A percentile compares a stretch with the other conserved stretches of the same genome.
phyloP scores from a whole-genome alignment of 345 rosid genomes.

The Psidium friedrichsthalianum region DNA sequence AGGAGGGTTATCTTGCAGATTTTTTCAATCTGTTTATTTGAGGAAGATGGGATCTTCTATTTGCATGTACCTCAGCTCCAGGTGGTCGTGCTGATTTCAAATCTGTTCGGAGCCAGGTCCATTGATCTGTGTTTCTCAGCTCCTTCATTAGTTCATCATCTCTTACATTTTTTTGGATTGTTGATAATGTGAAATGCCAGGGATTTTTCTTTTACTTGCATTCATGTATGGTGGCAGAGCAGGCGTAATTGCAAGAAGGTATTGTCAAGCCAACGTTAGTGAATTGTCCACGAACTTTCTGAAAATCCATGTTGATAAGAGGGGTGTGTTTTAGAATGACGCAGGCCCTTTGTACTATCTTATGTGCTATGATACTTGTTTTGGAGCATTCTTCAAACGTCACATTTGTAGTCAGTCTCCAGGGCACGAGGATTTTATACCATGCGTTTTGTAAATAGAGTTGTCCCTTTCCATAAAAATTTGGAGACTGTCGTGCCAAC shows the following conservation, averaged over 20 bases:
- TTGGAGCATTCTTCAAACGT: background rate
- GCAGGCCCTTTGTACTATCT: background rate
- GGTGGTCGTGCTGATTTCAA: background rate
- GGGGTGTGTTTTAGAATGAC: background rate
- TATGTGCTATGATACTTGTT: background rate
- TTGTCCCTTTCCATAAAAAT: background rate
- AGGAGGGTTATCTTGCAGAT: background rate
- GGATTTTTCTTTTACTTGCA: background rate
- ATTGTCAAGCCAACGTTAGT: background rate
- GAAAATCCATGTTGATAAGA: background rate
- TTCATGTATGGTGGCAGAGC: background rate
- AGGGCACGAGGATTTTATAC: background rate
- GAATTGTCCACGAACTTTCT: background rate
- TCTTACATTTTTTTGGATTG: background rate
- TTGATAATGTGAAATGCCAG: background rate
- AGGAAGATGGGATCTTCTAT: background rate
- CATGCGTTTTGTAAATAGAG: background rate
- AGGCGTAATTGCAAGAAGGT: background rate
- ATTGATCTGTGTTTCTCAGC: background rate
- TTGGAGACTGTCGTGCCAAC: background rate
- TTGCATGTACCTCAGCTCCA: too few relatives aligned
- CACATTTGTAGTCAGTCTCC: background rate
- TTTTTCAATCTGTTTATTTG: background rate
- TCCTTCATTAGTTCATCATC: background rate
- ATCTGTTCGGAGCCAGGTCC: background rate